phyloP scores from a whole-genome alignment of 306 rosid genomes.

The Acacia crassicarpa region DNA sequence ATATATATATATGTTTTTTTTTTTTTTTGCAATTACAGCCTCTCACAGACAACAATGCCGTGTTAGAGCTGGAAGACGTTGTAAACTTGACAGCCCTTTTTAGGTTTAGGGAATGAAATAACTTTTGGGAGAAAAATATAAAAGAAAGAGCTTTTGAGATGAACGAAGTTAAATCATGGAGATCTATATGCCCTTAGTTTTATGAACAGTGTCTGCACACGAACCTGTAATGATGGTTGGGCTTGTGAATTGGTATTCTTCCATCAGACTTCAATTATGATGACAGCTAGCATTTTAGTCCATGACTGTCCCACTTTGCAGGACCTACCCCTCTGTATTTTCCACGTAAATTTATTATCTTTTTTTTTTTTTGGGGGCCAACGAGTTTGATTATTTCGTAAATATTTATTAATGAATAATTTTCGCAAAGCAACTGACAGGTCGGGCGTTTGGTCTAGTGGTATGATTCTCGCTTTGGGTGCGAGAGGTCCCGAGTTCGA shows the following conservation, averaged over 20 bases:
- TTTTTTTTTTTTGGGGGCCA: too few relatives aligned
- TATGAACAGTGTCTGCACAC: conserved; percentile 4
- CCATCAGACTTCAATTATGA: conserved; percentile 24
- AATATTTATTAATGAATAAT: rapidly evolving
- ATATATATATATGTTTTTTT: too few relatives aligned
- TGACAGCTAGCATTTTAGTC: conserved; percentile 21
- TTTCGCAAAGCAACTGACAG: rapidly evolving
- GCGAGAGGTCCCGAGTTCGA: conserved; percentile 60
- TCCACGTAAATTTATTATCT: background rate
- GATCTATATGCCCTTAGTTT: background rate
- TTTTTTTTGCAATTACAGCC: background rate
- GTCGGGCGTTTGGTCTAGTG: conserved; percentile 52
- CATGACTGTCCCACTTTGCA: conserved; percentile 11
- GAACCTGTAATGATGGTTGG: conserved; percentile 21
- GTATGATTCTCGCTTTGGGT: conserved; percentile 56
- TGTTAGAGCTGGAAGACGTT: background rate
- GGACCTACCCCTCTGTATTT: background rate
- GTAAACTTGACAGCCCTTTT: background rate
- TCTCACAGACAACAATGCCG: background rate
- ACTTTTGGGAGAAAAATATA: background rate
- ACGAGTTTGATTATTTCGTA: too few relatives aligned
- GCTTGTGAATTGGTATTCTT: conserved; percentile 19
- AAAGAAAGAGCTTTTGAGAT: background rate
- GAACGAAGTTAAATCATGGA: background rate
- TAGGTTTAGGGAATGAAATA: background rate